A percentile compares a stretch with the other conserved stretches of the same genome.
Evolutionary conservation across 2,329 filamentous ascomycete species (phyloP).

Genomic region (Trichophyton schoenleinii): DNA sequence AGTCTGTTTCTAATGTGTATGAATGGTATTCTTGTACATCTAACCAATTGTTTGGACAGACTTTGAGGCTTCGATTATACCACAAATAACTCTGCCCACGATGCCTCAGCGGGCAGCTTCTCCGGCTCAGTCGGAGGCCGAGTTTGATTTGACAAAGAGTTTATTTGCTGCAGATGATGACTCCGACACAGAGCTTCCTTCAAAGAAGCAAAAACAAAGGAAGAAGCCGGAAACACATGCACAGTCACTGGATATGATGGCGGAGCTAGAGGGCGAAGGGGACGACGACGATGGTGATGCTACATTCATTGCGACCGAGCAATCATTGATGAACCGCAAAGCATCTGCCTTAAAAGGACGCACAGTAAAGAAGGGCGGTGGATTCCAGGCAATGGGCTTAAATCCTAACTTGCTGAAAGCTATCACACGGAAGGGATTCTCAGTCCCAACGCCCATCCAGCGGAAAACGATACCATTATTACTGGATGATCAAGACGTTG

Average conservation of each 20-base stretch:
- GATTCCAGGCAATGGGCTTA: constrained; percentile 89
- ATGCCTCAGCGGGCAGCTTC: constrained; percentile 68
- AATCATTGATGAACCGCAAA: constrained; percentile 81
- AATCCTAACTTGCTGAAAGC: constrained; percentile 76
- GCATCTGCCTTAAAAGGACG: constrained; percentile 68
- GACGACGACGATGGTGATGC: constrained; percentile 55
- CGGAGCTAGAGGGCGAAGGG: constrained; percentile 42
- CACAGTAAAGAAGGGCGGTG: constrained; percentile 85
- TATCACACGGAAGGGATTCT: constrained; percentile 87
- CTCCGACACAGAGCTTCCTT: constrained; percentile 31
- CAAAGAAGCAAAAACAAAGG: constrained; percentile 32
- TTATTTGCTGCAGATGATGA: constrained; percentile 53
- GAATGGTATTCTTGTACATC: background rate
- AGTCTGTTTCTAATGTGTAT: background rate
- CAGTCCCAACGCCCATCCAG: constrained; percentile 92
- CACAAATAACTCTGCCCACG: background rate
- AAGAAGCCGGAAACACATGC: constrained; percentile 21
- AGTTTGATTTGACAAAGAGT: constrained; percentile 75
- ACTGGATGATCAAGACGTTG: constrained; percentile 83
- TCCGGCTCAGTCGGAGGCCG: constrained; percentile 74
- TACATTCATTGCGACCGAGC: constrained; percentile 78
- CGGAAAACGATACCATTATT: constrained; percentile 90
- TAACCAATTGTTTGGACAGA: background rate
- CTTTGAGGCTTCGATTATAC: background rate
- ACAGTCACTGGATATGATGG: constrained; percentile 42